Conservation (phyloP, 345 rosid species). For the Fremontodendron californicum region DNA sequence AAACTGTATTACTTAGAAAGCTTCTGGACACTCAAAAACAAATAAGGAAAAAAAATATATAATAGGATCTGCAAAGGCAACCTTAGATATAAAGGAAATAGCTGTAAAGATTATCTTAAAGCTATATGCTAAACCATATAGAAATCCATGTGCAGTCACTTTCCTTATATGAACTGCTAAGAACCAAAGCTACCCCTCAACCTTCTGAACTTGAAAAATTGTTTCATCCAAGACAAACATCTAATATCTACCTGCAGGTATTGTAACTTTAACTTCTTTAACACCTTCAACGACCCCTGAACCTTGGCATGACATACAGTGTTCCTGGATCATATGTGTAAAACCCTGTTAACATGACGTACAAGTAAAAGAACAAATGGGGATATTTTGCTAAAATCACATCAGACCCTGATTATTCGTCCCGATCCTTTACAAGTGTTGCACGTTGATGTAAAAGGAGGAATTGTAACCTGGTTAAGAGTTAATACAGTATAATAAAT, state of each 20-base stretch:
- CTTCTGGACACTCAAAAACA: background rate
- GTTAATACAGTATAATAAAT: conserved; percentile 12
- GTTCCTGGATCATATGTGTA: conserved; percentile 47
- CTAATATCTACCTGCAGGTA: conserved; percentile 68
- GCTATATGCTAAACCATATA: conserved; percentile 1
- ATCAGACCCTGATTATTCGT: conserved; percentile 58
- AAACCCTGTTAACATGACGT: background rate
- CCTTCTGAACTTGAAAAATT: background rate
- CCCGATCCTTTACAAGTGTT: conserved; percentile 73
- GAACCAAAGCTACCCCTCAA: conserved; percentile 6
- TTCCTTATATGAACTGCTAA: conserved; percentile 10
- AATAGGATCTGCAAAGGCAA: background rate
- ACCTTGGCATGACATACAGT: conserved; percentile 67
- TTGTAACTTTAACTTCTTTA: conserved; percentile 60
- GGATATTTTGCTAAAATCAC: conserved; percentile 8
- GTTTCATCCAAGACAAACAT: conserved; percentile 17
- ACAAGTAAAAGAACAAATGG: background rate
- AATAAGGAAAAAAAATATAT: background rate
- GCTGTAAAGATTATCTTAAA: conserved; percentile 5
- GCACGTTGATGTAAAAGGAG: conserved; percentile 89
- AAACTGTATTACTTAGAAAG: background rate
- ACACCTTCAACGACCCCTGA: conserved; percentile 74
- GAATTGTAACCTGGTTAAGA: conserved; percentile 67
- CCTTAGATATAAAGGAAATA: background rate
- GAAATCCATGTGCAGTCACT: conserved; percentile 6